phyloP scores from a whole-genome alignment of 192 early-diverging fungal genomes.

The Cladochytrium replicatum region DNA sequence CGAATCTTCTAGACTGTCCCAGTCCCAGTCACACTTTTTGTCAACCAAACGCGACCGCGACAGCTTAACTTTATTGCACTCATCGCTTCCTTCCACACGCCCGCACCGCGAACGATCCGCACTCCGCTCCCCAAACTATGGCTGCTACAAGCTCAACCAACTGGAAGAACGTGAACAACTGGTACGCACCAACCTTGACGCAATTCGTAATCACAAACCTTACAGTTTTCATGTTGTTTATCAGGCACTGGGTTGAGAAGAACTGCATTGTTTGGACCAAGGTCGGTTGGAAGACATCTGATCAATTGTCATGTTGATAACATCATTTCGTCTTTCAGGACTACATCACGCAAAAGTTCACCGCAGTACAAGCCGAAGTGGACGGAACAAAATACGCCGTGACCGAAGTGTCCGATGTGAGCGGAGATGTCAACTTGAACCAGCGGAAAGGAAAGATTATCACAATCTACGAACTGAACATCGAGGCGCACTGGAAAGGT shows the following conservation, averaged over 20 bases:
- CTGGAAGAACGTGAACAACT: constrained; percentile 43
- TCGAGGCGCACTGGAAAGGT: constrained; percentile 67
- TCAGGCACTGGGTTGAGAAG: constrained; percentile 77
- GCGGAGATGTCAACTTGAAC: constrained; percentile 87
- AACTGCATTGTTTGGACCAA: constrained; percentile 90
- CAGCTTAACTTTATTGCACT: too few species aligned
- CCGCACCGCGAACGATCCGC: too few species aligned
- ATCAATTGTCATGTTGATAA: neutral
- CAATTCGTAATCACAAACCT: neutral
- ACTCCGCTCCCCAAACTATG: too few species aligned
- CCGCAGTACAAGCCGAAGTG: constrained; percentile 37
- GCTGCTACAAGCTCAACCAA: constrained; percentile 16
- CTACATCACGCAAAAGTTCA: constrained; percentile 63
- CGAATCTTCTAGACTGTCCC: too few species aligned
- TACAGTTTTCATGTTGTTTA: neutral
- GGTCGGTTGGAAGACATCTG: too few species aligned
- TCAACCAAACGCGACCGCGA: too few species aligned
- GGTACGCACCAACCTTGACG: constrained; percentile 8
- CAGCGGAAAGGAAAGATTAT: constrained; percentile 94
- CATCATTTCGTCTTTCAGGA: constrained; percentile 9
- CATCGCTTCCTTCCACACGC: too few species aligned
- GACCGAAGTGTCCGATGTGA: constrained; percentile 51
- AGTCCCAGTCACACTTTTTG: too few species aligned
- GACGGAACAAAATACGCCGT: constrained; percentile 49
- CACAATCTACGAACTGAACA: constrained; percentile 79